Percentiles rank a stretch among this genome's conserved stretches.
Evolutionary conservation across 257 asterid species (phyloP).

Genomic region (Salvia hispanica): DNA sequence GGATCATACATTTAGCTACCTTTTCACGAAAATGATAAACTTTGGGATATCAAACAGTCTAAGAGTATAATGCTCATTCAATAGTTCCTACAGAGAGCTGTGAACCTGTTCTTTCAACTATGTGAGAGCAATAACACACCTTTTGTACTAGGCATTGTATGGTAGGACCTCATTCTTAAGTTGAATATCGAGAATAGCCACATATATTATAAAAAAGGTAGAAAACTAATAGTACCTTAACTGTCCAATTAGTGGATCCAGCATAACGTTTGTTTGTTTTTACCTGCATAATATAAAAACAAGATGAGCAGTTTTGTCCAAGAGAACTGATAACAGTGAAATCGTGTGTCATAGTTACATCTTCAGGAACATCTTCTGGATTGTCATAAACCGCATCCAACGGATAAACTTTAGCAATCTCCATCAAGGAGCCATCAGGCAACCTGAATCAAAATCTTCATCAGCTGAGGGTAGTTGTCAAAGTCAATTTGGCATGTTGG

Average conservation of each 20-base stretch:
- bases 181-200: neutral
- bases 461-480: constrained; percentile 21
- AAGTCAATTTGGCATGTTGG: constrained; percentile 18
- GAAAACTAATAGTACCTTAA: constrained; percentile 56
- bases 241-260: constrained; percentile 91
- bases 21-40: too few relatives aligned
- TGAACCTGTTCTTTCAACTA: neutral
- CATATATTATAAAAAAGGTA: constrained; percentile 3
- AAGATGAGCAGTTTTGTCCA: constrained; percentile 1
- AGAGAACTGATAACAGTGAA: neutral
- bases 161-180: too few relatives aligned
- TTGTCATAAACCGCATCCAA: constrained; percentile 87
- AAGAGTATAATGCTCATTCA: neutral
- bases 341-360: constrained; percentile 42
- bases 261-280: constrained; percentile 88
- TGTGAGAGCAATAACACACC: neutral
- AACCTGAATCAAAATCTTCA: constrained; percentile 47
- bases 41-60: too few relatives aligned
- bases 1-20: too few relatives aligned
- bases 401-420: constrained; percentile 86
- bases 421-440: constrained; percentile 98
- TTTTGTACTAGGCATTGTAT: neutral
- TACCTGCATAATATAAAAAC: constrained; percentile 50
- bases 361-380: constrained; percentile 97
- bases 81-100: neutral